phyloP scores from a whole-genome alignment of 768 basidiomycete genomes.

The Solioccasus polychromus region DNA sequence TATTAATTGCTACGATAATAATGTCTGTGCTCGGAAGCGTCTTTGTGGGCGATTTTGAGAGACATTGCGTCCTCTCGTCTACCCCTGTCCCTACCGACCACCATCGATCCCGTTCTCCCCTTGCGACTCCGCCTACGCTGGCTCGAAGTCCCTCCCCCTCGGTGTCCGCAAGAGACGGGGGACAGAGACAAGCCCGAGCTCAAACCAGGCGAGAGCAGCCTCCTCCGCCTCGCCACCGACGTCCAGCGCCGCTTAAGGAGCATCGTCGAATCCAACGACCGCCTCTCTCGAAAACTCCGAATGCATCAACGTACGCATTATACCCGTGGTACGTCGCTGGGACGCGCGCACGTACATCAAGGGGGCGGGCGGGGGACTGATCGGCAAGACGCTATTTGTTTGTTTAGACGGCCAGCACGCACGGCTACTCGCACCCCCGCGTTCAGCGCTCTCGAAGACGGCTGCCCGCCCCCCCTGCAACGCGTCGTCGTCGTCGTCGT shows the following conservation, averaged over 20 bases:
- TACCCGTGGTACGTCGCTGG: too few species aligned
- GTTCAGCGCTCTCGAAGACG: conserved; percentile 67
- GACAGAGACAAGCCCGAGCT: conserved; percentile 35
- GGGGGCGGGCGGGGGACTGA: too few species aligned
- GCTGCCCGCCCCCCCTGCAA: too few species aligned
- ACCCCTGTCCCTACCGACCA: conserved; percentile 32
- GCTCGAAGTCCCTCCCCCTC: conserved; percentile 73
- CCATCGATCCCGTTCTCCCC: conserved; percentile 64
- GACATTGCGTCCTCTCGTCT: conserved; percentile 59
- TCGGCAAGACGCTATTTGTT: too few species aligned
- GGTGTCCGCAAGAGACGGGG: conserved; percentile 55
- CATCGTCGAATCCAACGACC: conserved; percentile 66
- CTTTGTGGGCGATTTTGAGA: conserved; percentile 75
- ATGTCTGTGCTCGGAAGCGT: conserved; percentile 69
- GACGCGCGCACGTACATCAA: too few species aligned
- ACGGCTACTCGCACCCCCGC: conserved; percentile 68
- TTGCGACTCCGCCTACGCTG: conserved; percentile 74
- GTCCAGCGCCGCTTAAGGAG: conserved; percentile 55
- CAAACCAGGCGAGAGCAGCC: conserved; percentile 53
- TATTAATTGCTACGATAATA: background rate
- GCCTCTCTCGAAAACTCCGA: conserved; percentile 69
- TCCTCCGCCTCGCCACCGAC: conserved; percentile 57
- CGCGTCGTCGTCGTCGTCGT: conserved; percentile 48
- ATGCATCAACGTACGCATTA: conserved; percentile 63
- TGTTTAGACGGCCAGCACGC: conserved; percentile 71